These are phyloP conservation scores for Penstemon eatonii DNA, from an alignment of 257 asterid species.

Conservation along the genomic window DNA sequence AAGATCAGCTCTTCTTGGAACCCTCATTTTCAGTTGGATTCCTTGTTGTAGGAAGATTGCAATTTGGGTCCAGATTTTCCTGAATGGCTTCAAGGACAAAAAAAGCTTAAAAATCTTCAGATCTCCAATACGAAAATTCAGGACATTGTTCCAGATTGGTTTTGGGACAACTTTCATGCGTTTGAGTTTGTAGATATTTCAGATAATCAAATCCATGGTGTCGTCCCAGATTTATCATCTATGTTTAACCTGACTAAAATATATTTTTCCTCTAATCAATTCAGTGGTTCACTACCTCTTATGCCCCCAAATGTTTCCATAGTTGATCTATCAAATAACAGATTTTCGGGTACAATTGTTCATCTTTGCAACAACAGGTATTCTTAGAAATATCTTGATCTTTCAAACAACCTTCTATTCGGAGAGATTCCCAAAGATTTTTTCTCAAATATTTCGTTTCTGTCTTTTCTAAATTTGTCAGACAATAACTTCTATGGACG, in stretches of 20 bases:
- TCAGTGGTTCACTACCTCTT: no score
- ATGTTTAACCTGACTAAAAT: neutral
- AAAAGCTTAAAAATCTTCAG: no score
- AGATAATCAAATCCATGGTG: conserved; percentile 26
- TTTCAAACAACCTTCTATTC: no score
- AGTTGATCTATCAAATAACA: no score
- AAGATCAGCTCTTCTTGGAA: no score
- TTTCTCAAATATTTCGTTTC: neutral
- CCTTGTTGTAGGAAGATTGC: conserved; percentile 27
- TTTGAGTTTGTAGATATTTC: conserved; percentile 19
- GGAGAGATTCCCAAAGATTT: neutral
- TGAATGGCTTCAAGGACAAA: no score
- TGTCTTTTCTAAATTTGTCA: conserved; percentile 29
- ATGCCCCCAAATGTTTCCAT: no score
- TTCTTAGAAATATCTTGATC: no score
- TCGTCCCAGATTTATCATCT: no score
- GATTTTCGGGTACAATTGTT: no score
- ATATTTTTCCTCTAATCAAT: neutral
- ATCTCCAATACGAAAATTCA: no score
- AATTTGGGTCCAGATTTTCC: neutral
- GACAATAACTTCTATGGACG: conserved; percentile 32
- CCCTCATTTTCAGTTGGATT: conserved; percentile 4
- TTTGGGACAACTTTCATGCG: conserved; percentile 22
- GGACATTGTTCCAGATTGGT: conserved; percentile 16
- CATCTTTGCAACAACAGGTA: no score